Evolutionary conservation across 306 rosid genomes (phyloP).

Genomic region (Datisca glomerata): DNA sequence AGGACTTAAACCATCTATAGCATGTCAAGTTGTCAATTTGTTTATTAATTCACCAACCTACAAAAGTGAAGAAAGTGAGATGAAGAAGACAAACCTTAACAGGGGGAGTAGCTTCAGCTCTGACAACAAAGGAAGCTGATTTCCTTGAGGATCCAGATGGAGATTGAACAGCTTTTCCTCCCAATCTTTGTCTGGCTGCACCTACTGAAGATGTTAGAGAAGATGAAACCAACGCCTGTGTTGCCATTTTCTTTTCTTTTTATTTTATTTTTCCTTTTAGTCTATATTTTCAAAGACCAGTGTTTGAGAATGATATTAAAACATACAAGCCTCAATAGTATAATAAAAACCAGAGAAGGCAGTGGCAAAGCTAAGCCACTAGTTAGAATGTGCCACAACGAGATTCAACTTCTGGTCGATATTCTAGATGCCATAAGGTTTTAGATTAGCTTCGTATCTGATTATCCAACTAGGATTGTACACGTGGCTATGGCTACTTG

Average conservation of each 20-base stretch:
- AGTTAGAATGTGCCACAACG: constrained; percentile 13
- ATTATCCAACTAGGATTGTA: constrained; percentile 34
- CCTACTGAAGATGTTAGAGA: constrained; percentile 66
- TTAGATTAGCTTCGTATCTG: constrained; percentile 57
- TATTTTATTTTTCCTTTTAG: neutral
- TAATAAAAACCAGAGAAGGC: constrained; percentile 2
- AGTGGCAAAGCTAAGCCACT: constrained; percentile 24
- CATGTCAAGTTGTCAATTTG: neutral
- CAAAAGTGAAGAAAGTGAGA: neutral
- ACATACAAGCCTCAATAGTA: constrained; percentile 1
- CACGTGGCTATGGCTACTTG: constrained; percentile 33
- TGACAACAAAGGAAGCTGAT: constrained; percentile 57
- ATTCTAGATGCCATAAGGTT: constrained; percentile 14
- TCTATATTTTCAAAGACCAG: neutral
- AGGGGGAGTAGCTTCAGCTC: constrained; percentile 70
- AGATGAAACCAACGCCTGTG: constrained; percentile 75
- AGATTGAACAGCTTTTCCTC: constrained; percentile 26
- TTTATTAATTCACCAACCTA: neutral
- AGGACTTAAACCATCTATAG: neutral
- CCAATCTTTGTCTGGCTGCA: constrained; percentile 44
- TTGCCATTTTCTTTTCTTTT: constrained; percentile 35
- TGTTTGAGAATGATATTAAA: no score
- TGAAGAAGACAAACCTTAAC: constrained; percentile 46
- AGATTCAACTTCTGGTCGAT: constrained; percentile 32
- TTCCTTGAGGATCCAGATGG: constrained; percentile 30